These are phyloP conservation scores for Lactarius vividus DNA, from an alignment of 768 basidiomycete genomes.

Conservation along the genomic window DNA sequence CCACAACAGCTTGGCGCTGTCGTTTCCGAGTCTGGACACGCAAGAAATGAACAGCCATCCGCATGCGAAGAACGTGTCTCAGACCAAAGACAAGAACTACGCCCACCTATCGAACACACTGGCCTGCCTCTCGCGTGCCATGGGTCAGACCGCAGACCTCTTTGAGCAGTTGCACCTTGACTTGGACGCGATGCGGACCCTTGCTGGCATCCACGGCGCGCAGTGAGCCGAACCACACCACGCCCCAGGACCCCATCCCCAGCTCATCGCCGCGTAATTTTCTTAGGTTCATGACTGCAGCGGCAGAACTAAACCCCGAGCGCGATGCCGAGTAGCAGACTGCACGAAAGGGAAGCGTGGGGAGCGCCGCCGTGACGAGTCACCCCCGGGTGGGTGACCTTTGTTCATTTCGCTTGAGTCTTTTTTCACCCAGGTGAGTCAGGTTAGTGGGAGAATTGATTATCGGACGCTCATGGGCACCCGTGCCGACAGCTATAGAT, in stretches of 20 bases:
- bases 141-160: slow-evolving; percentile 71
- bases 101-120: slow-evolving; percentile 69
- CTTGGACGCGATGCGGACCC: slow-evolving; percentile 72
- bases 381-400: background rate
- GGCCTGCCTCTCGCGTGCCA: slow-evolving; percentile 61
- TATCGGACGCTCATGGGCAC: slow-evolving; percentile 16
- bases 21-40: no score
- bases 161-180: slow-evolving; percentile 75
- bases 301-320: slow-evolving; percentile 42
- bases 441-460: background rate
- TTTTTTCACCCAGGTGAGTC: slow-evolving; percentile 9
- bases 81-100: slow-evolving; percentile 80
- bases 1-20: background rate
- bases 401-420: background rate
- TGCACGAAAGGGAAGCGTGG: background rate
- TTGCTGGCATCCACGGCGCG: slow-evolving; percentile 77
- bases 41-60: slow-evolving; percentile 29
- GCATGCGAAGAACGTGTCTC: slow-evolving; percentile 60
- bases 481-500: slow-evolving; percentile 14
- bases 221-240: slow-evolving; percentile 51
- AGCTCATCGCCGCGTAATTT: background rate
- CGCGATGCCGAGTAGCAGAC: slow-evolving; percentile 20
- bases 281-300: slow-evolving; percentile 50
- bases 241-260: background rate
- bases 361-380: background rate